Evolutionary conservation across 108 stramenopile genomes (phyloP).

Genomic region (Mediolabrus comicus): DNA sequence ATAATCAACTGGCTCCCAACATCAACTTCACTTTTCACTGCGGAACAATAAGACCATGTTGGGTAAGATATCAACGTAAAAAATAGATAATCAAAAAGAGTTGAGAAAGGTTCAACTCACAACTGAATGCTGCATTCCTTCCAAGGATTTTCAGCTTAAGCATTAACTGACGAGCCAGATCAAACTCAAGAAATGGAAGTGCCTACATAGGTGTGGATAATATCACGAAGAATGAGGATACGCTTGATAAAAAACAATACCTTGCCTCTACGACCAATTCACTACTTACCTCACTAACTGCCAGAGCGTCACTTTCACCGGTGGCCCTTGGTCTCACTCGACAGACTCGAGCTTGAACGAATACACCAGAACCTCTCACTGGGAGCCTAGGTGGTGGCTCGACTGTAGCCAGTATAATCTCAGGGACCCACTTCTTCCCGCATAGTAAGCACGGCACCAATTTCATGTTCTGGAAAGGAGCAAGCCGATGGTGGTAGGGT

Average conservation of each 20-base stretch:
- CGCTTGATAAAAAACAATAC: background rate
- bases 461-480: constrained; percentile 96
- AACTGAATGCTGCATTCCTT: constrained; percentile 86
- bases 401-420: constrained; percentile 70
- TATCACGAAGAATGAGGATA: background rate
- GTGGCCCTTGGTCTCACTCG: constrained; percentile 76
- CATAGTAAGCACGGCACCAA: constrained; percentile 92
- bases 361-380: constrained; percentile 86
- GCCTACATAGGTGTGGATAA: constrained; percentile 33
- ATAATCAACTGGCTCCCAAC: constrained; percentile 83
- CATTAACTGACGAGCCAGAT: constrained; percentile 95
- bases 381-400: constrained; percentile 82
- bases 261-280: background rate
- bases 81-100: background rate
- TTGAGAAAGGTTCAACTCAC: constrained; percentile 22
- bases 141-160: constrained; percentile 93
- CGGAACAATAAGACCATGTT: background rate
- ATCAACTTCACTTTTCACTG: constrained; percentile 72
- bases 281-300: constrained; percentile 63
- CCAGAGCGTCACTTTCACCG: constrained; percentile 89
- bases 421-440: constrained; percentile 96
- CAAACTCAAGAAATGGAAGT: constrained; percentile 94
- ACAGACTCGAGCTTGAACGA: constrained; percentile 95
- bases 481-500: constrained; percentile 91
- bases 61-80: background rate